Percentiles rank a stretch among this genome's conserved stretches.
Evolutionary conservation across 2,329 filamentous ascomycete species (phyloP).

Genomic region (Fusarium sp.): DNA sequence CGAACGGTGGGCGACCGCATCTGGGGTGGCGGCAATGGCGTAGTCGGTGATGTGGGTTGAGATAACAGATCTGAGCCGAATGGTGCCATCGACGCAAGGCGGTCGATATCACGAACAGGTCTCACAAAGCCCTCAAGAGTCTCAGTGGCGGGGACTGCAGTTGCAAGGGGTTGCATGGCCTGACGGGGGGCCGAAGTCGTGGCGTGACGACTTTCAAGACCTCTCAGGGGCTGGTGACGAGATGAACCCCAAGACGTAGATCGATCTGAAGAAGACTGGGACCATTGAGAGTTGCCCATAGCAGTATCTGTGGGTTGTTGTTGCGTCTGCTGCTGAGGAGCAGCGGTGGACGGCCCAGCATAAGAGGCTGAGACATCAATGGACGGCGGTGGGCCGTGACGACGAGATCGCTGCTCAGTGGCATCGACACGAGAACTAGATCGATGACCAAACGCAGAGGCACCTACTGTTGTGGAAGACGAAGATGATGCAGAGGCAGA

Average conservation of each 20-base stretch:
- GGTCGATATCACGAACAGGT: conserved; percentile 83
- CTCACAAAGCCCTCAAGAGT: conserved; percentile 79
- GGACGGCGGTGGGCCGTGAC: conserved; percentile 84
- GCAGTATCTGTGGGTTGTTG: conserved; percentile 41
- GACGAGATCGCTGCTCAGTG: conserved; percentile 71
- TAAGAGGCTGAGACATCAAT: conserved; percentile 61
- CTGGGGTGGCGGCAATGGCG: conserved; percentile 77
- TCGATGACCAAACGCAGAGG: conserved; percentile 61
- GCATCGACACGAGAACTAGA: conserved; percentile 62
- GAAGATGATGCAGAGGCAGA: conserved; percentile 49
- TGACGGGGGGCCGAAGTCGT: conserved; percentile 62
- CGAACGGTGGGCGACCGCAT: conserved; percentile 63
- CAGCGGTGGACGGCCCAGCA: conserved; percentile 51
- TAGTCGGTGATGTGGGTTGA: conserved; percentile 93
- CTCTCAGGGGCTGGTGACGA: conserved; percentile 63
- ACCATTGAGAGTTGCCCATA: conserved; percentile 37
- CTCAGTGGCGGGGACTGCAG: conserved; percentile 75
- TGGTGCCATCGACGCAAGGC: conserved; percentile 83
- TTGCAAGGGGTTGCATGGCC: conserved; percentile 70
- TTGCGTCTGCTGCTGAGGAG: conserved; percentile 31
- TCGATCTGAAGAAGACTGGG: conserved; percentile 38
- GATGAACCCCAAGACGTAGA: conserved; percentile 39
- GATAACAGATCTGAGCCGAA: conserved; percentile 78
- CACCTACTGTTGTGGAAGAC: conserved; percentile 24
- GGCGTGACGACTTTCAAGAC: conserved; percentile 61